Conservation (phyloP, 768 basidiomycete species). For the Amanita pseudoporphyria region DNA sequence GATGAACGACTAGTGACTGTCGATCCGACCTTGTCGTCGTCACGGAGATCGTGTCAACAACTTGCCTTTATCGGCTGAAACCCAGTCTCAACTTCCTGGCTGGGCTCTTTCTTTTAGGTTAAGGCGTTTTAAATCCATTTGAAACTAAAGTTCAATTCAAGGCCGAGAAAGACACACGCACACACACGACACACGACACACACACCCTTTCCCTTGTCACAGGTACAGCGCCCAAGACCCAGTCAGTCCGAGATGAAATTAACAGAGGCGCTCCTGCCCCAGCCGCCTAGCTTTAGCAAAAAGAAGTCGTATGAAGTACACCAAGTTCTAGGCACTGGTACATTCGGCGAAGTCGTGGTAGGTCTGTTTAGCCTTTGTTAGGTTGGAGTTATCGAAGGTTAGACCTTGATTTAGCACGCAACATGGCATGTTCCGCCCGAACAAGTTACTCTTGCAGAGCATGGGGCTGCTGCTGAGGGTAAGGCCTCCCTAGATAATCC, state of each 20-base stretch:
- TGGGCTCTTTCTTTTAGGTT: no score
- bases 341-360: slow-evolving; percentile 88
- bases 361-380: slow-evolving; percentile 9
- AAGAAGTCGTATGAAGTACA: slow-evolving; percentile 76
- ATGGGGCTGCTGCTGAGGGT: slow-evolving; percentile 42
- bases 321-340: slow-evolving; percentile 67
- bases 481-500: slow-evolving; percentile 6
- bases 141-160: no score
- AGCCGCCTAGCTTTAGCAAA: slow-evolving; percentile 80
- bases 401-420: slow-evolving; percentile 37
- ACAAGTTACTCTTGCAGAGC: slow-evolving; percentile 43
- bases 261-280: slow-evolving; percentile 60
- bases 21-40: no score
- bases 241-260: slow-evolving; percentile 21
- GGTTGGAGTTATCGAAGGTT: neutral
- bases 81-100: no score
- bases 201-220: no score
- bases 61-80: no score
- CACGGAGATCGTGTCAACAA: no score
- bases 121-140: no score
- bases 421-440: slow-evolving; percentile 71
- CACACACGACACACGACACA: no score
- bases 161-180: no score
- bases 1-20: no score
- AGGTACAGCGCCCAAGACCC: no score